Conservation (phyloP, 306 rosid species). For the Glycine soja region DNA sequence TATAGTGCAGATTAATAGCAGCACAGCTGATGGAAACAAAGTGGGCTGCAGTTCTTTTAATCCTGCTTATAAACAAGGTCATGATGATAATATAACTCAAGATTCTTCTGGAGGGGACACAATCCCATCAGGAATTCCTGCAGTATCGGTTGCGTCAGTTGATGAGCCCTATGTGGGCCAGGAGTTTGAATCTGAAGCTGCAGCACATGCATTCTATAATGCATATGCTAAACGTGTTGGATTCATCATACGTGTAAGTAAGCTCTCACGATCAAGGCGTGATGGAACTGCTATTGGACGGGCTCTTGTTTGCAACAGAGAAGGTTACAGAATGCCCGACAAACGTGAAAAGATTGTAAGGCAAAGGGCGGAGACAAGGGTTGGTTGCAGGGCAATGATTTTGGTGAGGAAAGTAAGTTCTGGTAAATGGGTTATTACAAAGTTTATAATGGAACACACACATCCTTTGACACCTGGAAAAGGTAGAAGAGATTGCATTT, state of each 20-base stretch:
- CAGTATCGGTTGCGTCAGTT: constrained; percentile 54
- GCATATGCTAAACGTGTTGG: constrained; percentile 84
- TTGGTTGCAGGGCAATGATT: constrained; percentile 96
- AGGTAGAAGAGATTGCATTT: constrained; percentile 85
- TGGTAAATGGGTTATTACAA: constrained; percentile 92
- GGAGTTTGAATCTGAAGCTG: constrained; percentile 92
- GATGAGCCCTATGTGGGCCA: constrained; percentile 94
- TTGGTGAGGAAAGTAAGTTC: constrained; percentile 86
- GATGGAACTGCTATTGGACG: constrained; percentile 97
- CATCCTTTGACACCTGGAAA: constrained; percentile 86
- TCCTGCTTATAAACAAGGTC: constrained; percentile 65
- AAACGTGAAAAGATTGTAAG: constrained; percentile 96
- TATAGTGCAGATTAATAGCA: constrained; percentile 50
- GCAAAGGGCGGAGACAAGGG: constrained; percentile 98
- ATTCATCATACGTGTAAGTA: constrained; percentile 67
- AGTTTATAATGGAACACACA: constrained; percentile 85
- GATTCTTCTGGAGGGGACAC: constrained; percentile 63
- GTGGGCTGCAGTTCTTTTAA: constrained; percentile 71
- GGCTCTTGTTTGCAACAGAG: constrained; percentile 96
- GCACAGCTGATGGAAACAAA: constrained; percentile 67
- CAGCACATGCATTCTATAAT: constrained; percentile 93
- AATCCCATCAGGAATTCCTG: constrained; percentile 59
- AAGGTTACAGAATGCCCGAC: constrained; percentile 97
- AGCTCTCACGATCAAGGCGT: too few species aligned
- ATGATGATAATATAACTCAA: constrained; percentile 56